phyloP scores from a whole-genome alignment of 2,329 filamentous ascomycete species.

The Exophiala sp. region DNA sequence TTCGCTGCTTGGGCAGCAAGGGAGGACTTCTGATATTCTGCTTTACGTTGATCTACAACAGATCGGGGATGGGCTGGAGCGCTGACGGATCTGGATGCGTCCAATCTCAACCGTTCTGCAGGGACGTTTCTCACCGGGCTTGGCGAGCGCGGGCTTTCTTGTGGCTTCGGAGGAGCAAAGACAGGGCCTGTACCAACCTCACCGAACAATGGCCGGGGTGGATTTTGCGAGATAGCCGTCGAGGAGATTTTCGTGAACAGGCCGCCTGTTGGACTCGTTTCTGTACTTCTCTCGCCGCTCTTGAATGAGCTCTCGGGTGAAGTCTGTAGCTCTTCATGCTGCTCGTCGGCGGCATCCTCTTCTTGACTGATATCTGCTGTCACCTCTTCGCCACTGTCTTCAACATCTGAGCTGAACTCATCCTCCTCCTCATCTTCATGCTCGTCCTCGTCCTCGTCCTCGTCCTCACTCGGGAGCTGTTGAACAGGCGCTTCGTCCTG shows the following conservation, averaged over 20 bases:
- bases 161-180: slow-evolving; percentile 36
- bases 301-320: slow-evolving; percentile 44
- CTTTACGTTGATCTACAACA: slow-evolving; percentile 38
- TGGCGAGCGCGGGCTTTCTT: slow-evolving; percentile 41
- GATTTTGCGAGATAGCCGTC: slow-evolving; percentile 29
- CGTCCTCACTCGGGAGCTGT: not conserved
- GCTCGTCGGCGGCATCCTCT: slow-evolving; percentile 22
- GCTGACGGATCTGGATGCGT: slow-evolving; percentile 36
- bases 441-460: not conserved
- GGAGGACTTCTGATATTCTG: slow-evolving; percentile 31
- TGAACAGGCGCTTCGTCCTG: slow-evolving; percentile 6
- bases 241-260: slow-evolving; percentile 38
- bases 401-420: slow-evolving; percentile 39
- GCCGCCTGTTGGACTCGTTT: slow-evolving; percentile 36
- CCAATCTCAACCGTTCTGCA: slow-evolving; percentile 32
- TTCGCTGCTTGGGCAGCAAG: slow-evolving; percentile 25
- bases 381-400: slow-evolving; percentile 44
- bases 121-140: slow-evolving; percentile 40
- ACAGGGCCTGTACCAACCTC: slow-evolving; percentile 38
- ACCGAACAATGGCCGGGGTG: slow-evolving; percentile 39
- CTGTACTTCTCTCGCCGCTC: slow-evolving; percentile 34
- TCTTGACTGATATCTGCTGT: slow-evolving; percentile 37
- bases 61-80: slow-evolving; percentile 36
- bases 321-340: slow-evolving; percentile 35
- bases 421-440: slow-evolving; percentile 20